Evolutionary conservation across 768 basidiomycete species (phyloP).

Genomic region (Chiua virens): DNA sequence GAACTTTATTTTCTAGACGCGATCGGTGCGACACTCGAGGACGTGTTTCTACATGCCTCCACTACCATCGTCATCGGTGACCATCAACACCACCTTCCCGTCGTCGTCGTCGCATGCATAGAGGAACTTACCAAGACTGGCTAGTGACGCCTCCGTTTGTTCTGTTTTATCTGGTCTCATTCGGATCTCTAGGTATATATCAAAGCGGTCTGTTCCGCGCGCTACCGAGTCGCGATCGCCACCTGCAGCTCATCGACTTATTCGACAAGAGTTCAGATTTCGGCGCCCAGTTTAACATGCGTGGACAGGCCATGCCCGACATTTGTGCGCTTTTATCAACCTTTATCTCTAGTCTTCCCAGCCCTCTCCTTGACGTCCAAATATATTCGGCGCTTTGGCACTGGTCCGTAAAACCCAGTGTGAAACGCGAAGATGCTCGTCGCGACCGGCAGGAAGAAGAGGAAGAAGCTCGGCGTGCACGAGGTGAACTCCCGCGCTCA

Average conservation of each 20-base stretch:
- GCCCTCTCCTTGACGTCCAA: constrained; percentile 42
- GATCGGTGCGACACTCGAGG: constrained; percentile 37
- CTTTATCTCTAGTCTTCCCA: constrained; percentile 48
- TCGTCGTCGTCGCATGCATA: constrained; percentile 40
- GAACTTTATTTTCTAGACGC: constrained; percentile 24
- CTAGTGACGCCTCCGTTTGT: constrained; percentile 1
- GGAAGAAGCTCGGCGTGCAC: constrained; percentile 31
- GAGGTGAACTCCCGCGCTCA: constrained; percentile 26
- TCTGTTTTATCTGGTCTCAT: neutral
- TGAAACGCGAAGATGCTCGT: constrained; percentile 33
- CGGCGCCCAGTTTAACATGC: constrained; percentile 27
- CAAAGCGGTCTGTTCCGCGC: constrained; percentile 43
- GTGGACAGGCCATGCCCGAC: constrained; percentile 40
- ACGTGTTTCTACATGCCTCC: constrained; percentile 34
- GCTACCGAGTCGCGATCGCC: constrained; percentile 40
- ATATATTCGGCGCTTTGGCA: constrained; percentile 44
- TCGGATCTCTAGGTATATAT: constrained; percentile 37
- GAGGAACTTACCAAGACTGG: constrained; percentile 51
- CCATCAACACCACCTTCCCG: constrained; percentile 38
- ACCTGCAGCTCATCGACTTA: constrained; percentile 37
- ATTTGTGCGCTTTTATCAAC: constrained; percentile 47
- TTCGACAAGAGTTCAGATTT: constrained; percentile 36
- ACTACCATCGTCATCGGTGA: constrained; percentile 36
- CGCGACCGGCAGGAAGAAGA: constrained; percentile 30
- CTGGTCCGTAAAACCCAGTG: constrained; percentile 45